Evolutionary conservation across 2,329 filamentous ascomycete species (phyloP).

Genomic region (Onygena corvina): DNA sequence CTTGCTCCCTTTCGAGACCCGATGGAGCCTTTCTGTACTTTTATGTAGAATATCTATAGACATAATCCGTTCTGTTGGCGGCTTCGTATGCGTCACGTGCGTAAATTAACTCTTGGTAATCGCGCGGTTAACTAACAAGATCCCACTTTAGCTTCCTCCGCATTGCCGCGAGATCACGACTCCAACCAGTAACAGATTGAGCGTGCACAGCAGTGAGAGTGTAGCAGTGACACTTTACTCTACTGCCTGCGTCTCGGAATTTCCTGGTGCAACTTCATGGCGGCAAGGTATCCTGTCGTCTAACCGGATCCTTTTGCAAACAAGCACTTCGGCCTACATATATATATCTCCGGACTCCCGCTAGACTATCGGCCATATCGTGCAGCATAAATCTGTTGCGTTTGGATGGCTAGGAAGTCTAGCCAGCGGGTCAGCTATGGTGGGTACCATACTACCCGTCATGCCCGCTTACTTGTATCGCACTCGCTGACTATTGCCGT

Average conservation of each 20-base stretch:
- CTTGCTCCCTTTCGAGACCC: neutral
- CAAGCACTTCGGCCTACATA: neutral
- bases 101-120: neutral
- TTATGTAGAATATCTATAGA: conserved; percentile 1
- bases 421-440: conserved; percentile 61
- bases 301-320: neutral
- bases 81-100: neutral
- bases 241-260: neutral
- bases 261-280: neutral
- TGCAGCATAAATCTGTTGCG: neutral
- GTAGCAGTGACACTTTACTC: neutral
- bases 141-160: neutral
- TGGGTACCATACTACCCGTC: conserved; percentile 29
- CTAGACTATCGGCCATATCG: neutral
- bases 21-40: neutral
- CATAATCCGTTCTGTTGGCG: too few relatives aligned
- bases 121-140: neutral
- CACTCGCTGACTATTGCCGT: conserved; percentile 4
- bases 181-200: neutral
- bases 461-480: conserved; percentile 2
- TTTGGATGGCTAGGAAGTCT: conserved; percentile 52
- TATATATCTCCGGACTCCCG: too few relatives aligned
- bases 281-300: neutral
- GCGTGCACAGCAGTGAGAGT: neutral
- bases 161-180: neutral